Conservation (phyloP, 306 rosid species). For the Quercus variabilis region DNA sequence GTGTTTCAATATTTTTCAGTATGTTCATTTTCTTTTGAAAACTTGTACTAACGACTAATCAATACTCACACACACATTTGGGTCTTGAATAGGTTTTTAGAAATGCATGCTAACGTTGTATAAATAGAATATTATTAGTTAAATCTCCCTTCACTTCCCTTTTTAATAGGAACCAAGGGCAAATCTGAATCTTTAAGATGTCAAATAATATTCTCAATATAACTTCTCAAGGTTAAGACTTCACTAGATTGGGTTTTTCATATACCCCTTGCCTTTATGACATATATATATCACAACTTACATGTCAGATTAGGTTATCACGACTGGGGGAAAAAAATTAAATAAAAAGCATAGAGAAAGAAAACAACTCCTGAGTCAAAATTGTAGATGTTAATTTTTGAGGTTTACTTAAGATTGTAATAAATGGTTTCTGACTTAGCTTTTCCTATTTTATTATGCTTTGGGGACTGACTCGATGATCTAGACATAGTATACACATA, state of each 20-base stretch:
- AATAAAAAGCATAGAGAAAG: not conserved
- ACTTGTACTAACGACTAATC: not conserved
- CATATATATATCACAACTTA: not conserved
- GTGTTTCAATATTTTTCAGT: not conserved
- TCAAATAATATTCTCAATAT: not conserved
- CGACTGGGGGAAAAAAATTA: not conserved
- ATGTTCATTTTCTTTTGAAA: not conserved
- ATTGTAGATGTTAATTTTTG: not conserved
- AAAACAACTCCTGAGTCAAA: not conserved
- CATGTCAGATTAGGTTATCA: not conserved
- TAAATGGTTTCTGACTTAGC: slow-evolving; percentile 14
- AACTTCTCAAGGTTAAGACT: not conserved
- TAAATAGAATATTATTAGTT: not conserved
- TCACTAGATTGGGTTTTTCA: not conserved
- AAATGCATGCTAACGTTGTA: not conserved
- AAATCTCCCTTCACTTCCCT: not conserved
- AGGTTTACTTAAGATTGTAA: not conserved
- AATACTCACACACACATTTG: not conserved
- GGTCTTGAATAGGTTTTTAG: not conserved
- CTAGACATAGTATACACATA: slow-evolving; percentile 11
- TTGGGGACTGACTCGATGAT: slow-evolving; percentile 15
- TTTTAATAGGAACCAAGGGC: not conserved
- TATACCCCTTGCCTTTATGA: not conserved
- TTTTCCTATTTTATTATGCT: not conserved
- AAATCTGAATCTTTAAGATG: not conserved